These are phyloP conservation scores for Parasitella parasitica DNA, from an alignment of 371 early-diverging fungal species.

Conservation along the genomic window DNA sequence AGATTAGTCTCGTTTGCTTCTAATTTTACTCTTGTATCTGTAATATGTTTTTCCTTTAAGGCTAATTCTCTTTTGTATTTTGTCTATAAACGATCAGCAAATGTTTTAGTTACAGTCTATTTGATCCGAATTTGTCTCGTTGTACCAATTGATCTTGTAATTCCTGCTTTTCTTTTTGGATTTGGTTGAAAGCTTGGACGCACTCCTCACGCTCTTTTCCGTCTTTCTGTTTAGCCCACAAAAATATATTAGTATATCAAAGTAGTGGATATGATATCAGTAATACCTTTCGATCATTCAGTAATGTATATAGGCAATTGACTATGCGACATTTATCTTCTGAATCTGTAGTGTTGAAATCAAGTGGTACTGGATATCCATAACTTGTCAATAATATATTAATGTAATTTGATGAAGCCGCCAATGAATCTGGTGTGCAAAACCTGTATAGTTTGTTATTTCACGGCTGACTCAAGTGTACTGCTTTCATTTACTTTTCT, in stretches of 20 bases:
- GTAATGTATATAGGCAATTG: slow-evolving; percentile 34
- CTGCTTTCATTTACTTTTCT: slow-evolving; percentile 6
- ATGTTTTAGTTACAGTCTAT: too few species aligned
- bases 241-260: too few species aligned
- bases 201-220: slow-evolving; percentile 8
- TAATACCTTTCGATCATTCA: slow-evolving; percentile 43
- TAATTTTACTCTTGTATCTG: slow-evolving; percentile 14
- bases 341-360: slow-evolving; percentile 26
- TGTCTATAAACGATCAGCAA: neutral
- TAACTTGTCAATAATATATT: slow-evolving; percentile 41
- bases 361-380: slow-evolving; percentile 43
- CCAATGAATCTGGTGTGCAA: slow-evolving; percentile 22
- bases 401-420: slow-evolving; percentile 34
- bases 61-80: slow-evolving; percentile 4
- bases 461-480: neutral
- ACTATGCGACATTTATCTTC: slow-evolving; percentile 39
- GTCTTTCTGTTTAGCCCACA: slow-evolving; percentile 9
- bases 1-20: slow-evolving; percentile 11
- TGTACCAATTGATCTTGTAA: slow-evolving; percentile 6
- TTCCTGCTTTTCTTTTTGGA: slow-evolving; percentile 7
- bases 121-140: neutral
- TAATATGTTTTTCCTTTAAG: neutral
- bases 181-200: slow-evolving; percentile 3
- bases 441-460: slow-evolving; percentile 1
- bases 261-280: too few species aligned